Base-by-base conservation (phyloP, 2,329 filamentous ascomycete species). In the Bertia moriformis region DNA sequence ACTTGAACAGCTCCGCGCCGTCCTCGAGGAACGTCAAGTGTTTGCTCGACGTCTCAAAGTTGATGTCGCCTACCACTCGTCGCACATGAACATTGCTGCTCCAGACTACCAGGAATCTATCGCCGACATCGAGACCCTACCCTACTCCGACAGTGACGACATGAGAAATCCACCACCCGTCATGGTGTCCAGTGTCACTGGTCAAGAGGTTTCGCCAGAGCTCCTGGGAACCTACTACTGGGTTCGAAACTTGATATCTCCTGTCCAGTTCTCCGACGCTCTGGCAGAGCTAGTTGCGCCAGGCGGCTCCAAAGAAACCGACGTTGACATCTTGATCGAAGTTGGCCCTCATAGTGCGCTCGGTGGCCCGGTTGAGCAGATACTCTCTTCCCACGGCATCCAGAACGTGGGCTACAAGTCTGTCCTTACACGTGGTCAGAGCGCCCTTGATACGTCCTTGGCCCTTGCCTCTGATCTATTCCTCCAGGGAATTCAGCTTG, bases 1-100 rank as follows among this genome's bases (percentile, higher is more conserved):
- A 4, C 38, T 51, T 12, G 12, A 20, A 41, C 2, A 40, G 45
- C 19, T 22, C 40, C 38, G 39, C 3, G 30, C 46, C 18, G 36
- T 42, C 18, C 38, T 27, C 17, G 40, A 49, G 19, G 30, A 33
- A 15, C 18, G 41, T 42, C 39, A 38, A 3, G 40, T 49, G 5
- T 55, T 55, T 41, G 45, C 44, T 13, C 43, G 53, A 17, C 42
- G 42, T 10, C 38, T 50, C 4, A 47, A 40, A 18, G 48, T 51
- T 7, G 44, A 48, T 18, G 17, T 41, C 3, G 53, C 54, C 4
- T 56, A 56, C 32, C 54, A 56, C 39, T 51, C 50, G 4, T 46
- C 43, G 13, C 45, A 49, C 33, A 48, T 49, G 44, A 42, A 40
- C 22, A 30, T 38, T 7, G 38, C 42, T 17, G 45, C 38, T 7